Evolutionary conservation across 2,329 filamentous ascomycete genomes (phyloP).

Genomic region (Colletotrichum destructivum): DNA sequence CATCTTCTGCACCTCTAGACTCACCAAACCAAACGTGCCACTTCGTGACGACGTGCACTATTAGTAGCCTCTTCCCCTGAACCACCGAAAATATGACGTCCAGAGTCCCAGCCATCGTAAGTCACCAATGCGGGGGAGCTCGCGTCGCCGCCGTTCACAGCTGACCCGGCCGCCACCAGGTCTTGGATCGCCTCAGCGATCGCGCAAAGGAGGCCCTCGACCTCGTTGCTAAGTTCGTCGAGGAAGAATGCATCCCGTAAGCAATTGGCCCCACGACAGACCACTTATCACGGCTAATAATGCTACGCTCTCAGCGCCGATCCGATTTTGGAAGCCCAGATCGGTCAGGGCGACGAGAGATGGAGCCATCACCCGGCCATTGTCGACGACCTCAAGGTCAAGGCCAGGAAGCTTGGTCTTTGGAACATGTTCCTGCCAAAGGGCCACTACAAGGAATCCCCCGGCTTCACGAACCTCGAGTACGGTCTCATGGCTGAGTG

Average conservation of each 20-base stretch:
- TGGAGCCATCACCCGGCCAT: slow-evolving; percentile 86
- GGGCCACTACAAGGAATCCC: slow-evolving; percentile 95
- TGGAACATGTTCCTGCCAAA: slow-evolving; percentile 99
- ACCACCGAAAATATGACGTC: slow-evolving; percentile 44
- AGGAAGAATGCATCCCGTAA: slow-evolving; percentile 92
- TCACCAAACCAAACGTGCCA: not conserved
- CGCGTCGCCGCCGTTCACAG: slow-evolving; percentile 10
- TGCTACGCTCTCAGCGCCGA: slow-evolving; percentile 72
- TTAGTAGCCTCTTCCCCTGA: not conserved
- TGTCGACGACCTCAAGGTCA: slow-evolving; percentile 90
- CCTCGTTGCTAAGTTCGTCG: slow-evolving; percentile 93
- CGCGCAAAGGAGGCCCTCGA: slow-evolving; percentile 88
- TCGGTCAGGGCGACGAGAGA: slow-evolving; percentile 81
- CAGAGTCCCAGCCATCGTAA: slow-evolving; percentile 46
- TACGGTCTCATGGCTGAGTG: slow-evolving; percentile 98
- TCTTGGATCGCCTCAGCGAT: slow-evolving; percentile 79
- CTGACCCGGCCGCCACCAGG: slow-evolving; percentile 51
- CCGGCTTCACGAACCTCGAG: slow-evolving; percentile 94
- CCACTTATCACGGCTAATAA: slow-evolving; percentile 11
- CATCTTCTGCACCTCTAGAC: not conserved
- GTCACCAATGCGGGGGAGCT: slow-evolving; percentile 32
- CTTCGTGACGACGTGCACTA: slow-evolving; percentile 6
- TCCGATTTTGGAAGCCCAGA: slow-evolving; percentile 82
- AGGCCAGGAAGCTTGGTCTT: slow-evolving; percentile 85
- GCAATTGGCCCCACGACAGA: slow-evolving; percentile 8